Conservation (phyloP, 2,329 filamentous ascomycete species). For the Ceratocystis huliohia region DNA sequence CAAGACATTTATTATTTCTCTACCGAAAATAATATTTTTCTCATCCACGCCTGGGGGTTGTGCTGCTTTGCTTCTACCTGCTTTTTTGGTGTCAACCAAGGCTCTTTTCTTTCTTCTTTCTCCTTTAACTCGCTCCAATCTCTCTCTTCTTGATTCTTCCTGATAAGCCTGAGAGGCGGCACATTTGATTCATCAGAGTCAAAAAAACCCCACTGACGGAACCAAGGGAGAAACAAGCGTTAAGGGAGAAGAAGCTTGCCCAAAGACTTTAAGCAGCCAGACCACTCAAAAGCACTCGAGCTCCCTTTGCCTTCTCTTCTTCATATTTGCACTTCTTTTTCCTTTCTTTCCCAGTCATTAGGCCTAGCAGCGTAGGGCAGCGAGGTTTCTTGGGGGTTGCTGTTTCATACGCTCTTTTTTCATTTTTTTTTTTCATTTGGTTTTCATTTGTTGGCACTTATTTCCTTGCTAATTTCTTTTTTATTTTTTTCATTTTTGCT, state of each 20-base stretch:
- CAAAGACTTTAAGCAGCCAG: background rate
- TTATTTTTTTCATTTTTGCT: background rate
- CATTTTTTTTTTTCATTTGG: background rate
- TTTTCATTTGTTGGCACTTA: slow-evolving; percentile 18
- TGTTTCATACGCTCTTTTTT: slow-evolving; percentile 9
- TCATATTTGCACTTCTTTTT: slow-evolving; percentile 7
- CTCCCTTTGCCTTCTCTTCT: slow-evolving; percentile 13
- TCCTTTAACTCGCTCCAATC: background rate
- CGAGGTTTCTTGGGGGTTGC: slow-evolving; percentile 3
- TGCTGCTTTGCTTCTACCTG: background rate
- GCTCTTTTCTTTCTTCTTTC: background rate
- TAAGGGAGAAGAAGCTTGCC: slow-evolving; percentile 3
- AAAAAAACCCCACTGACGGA: slow-evolving; percentile 5
- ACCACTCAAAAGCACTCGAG: slow-evolving; percentile 11
- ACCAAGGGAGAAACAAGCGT: slow-evolving; percentile 8
- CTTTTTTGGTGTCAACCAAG: background rate
- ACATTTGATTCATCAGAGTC: slow-evolving; percentile 4
- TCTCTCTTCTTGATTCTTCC: background rate
- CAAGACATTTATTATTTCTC: slow-evolving; percentile 4
- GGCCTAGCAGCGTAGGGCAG: background rate
- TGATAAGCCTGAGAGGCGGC: slow-evolving; percentile 13
- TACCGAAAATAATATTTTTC: slow-evolving; percentile 1
- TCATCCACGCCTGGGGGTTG: background rate
- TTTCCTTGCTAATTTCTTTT: slow-evolving; percentile 9
- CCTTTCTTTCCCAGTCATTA: background rate